Evolutionary conservation across 1,284 basidiomycete species (phyloP), one percentile per base, ranked within the genome.

Genomic region (Wallemia ichthyophaga): DNA sequence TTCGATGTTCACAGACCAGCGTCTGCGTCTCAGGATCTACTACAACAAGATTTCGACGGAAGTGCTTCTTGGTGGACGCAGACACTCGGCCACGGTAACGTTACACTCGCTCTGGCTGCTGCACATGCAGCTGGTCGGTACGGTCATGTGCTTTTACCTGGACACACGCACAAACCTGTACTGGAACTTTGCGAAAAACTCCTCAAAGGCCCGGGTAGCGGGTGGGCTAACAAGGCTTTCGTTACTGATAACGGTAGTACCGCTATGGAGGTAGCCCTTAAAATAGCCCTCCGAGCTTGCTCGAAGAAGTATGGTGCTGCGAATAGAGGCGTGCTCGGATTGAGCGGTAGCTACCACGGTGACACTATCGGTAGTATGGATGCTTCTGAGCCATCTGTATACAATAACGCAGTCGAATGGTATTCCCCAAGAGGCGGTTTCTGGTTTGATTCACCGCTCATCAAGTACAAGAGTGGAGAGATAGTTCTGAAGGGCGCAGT

Each of bases 31-130:
- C 9, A 59, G 23, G 25, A 56, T 0, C 67, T 83, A 26, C 72
- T 92, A 3, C 72, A 75, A 53, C 79, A 83, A 1, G 78, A 84
- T 63, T 79, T 89, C 62, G 92, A 95, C 66, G 83, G 85, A 7
- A 92, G 88, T 0, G 89, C 92, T 0, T 92, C 87, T 17, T 96
- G 92, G 92, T 98, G 92, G 87, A 96, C 92, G 0, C 92, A 98
- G 71, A 79, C 82, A 0, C 71, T 95, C 54, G 91, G 91, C 0
- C 92, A 96, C 66, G 81, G 78, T 0, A 73, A 85, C 60, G 77
- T 85, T 0, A 71, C 78, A 0, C 75, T 95, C 13, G 81, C 85
- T 0, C 73, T 87, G 26, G 87, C 91, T 0, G 92, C 88, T 0
- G 88, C 91, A 0, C 73, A 78, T 28, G 89, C 91, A 1, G 83